phyloP scores from a whole-genome alignment of 1,284 basidiomycete species.

The Ceratobasidium sp. region DNA sequence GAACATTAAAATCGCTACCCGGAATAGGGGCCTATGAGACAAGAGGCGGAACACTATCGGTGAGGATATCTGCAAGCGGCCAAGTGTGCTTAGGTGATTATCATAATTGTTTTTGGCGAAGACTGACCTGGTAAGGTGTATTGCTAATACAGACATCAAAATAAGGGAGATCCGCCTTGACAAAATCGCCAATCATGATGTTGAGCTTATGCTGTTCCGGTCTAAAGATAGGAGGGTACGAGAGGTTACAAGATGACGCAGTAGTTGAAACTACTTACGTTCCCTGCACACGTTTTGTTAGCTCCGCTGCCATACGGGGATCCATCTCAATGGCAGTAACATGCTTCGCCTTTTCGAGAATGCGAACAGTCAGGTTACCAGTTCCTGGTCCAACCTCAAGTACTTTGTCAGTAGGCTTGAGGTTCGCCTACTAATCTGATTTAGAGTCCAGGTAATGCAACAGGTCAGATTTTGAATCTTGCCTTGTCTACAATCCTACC shows the following conservation, averaged over 20 bases:
- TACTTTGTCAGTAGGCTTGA: conserved; percentile 94
- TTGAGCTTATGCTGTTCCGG: conserved; percentile 95
- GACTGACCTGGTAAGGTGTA: conserved; percentile 87
- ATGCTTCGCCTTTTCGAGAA: conserved; percentile 92
- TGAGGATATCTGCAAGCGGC: conserved; percentile 77
- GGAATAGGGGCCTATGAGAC: conserved; percentile 93
- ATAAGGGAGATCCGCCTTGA: conserved; percentile 95
- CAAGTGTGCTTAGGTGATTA: background rate
- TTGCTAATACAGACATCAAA: conserved; percentile 99
- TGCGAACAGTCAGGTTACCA: conserved; percentile 94
- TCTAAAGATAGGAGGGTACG: conserved; percentile 54
- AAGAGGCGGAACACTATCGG: conserved; percentile 96
- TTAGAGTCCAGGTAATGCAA: too few relatives aligned
- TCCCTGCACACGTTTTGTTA: conserved; percentile 97
- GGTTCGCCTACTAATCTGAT: conserved; percentile 74
- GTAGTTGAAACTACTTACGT: too few relatives aligned
- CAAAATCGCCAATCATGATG: conserved; percentile 95
- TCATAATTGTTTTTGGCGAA: background rate
- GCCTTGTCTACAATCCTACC: conserved; percentile 81
- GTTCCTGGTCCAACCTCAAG: conserved; percentile 99
- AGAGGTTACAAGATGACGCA: background rate
- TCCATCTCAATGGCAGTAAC: conserved; percentile 98
- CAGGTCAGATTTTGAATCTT: too few relatives aligned
- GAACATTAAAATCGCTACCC: conserved; percentile 98
- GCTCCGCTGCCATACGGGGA: conserved; percentile 97